Base-by-base conservation (phyloP, 2,329 filamentous ascomycete species). In the Colletotrichum falcatum region DNA sequence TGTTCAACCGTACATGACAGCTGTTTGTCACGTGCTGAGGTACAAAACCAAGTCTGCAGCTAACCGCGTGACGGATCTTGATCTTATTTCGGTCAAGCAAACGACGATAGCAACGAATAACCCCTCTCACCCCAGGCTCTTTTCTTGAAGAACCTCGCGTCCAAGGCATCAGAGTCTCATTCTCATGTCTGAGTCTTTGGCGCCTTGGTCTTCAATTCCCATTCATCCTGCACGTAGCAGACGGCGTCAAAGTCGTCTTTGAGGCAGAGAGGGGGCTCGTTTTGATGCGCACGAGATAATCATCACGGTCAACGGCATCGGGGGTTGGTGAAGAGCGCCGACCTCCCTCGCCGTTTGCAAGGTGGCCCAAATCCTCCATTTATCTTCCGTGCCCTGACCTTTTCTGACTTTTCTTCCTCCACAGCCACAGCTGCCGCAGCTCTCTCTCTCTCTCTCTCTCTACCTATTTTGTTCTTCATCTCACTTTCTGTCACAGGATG, bases 11-110 rank as follows among this genome's bases (percentile, higher is more conserved):
- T 61, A 28, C 55, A 54, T 61, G 56, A 51, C 61, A 68, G 46
- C 53, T 73, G 71, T 73, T 73, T 73, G 71, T 73, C 71, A 73
- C 71, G 71, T 73, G 69, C 44, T 51, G 61, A 61, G 65, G 53
- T 65, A 73, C 69, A 65, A 61, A 51, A 65, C 58, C 61, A 59
- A 64, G 56, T 61, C 66, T 73, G 71, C 71, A 73, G 71, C 51
- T 72, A 73, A 70, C 71, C 71, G 71, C 35, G 30, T 55, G 61
- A 64, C 71, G 70, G 70, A 73, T 48, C 69, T 72, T 72, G 61
- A 73, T 48, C 69, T 72, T 69, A 72, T 65, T 69, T 65, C 28
- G 37, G 56, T 71, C 46, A 46, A 62, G 71, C 71, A 73, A 73
- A 73, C 71, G 65, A 63, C 61, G 68, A 65, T 54, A 42, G 68